These are phyloP conservation scores for Tricholoma hemisulphureum DNA, from an alignment of 768 basidiomycete genomes.

Conservation along the genomic window DNA sequence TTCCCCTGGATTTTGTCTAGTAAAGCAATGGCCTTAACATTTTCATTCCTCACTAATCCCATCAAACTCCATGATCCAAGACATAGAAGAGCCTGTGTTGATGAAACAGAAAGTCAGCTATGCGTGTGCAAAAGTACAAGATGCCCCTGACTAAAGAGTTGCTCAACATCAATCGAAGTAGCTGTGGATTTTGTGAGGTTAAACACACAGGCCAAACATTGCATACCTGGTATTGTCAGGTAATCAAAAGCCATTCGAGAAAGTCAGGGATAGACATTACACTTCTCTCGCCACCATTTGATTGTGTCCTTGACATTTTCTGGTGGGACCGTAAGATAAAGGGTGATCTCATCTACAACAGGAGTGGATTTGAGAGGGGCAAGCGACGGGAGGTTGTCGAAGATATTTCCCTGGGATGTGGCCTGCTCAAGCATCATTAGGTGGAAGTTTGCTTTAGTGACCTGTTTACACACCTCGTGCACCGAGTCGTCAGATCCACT, in stretches of 20 bases:
- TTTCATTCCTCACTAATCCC: no score
- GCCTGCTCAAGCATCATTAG: background rate
- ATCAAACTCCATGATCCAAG: no score
- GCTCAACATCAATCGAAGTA: background rate
- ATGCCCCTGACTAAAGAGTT: background rate
- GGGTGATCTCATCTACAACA: constrained; percentile 15
- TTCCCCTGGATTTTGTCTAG: no score
- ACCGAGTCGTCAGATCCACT: background rate
- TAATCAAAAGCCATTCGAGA: constrained; percentile 30
- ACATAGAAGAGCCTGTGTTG: no score
- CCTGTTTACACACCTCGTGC: background rate
- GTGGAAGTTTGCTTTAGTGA: background rate
- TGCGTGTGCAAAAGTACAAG: background rate
- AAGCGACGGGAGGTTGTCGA: constrained; percentile 19
- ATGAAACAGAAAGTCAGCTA: no score
- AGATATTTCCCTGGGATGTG: background rate
- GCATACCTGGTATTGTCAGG: constrained; percentile 24
- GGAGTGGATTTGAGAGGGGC: background rate
- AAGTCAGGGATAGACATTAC: constrained; percentile 16
- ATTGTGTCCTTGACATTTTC: constrained; percentile 17
- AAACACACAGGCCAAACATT: background rate
- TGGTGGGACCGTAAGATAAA: constrained; percentile 18
- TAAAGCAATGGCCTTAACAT: no score
- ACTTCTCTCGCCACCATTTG: constrained; percentile 20
- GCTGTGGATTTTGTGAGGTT: background rate